Evolutionary conservation across 768 basidiomycete species (phyloP).

Genomic region (Crepidotus variabilis): DNA sequence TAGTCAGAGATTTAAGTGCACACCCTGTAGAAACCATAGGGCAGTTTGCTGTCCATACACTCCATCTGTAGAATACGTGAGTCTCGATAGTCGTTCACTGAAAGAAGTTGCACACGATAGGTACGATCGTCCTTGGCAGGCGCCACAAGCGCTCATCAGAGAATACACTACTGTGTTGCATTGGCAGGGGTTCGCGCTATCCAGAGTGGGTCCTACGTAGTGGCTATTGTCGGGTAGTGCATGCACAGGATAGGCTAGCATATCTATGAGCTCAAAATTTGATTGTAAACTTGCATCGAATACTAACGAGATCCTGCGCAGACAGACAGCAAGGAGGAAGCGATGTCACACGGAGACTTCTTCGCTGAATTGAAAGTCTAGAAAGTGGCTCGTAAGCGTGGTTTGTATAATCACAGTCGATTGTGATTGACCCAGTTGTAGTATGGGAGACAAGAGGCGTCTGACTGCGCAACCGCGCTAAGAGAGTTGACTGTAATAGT

Average conservation of each 20-base stretch:
- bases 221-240: conserved; percentile 25
- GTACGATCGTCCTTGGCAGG: conserved; percentile 46
- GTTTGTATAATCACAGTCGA: neutral
- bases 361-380: conserved; percentile 42
- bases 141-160: conserved; percentile 52
- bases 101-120: conserved; percentile 16
- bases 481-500: conserved; percentile 17
- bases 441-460: conserved; percentile 36
- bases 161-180: conserved; percentile 58
- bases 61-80: conserved; percentile 39
- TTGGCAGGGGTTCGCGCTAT: conserved; percentile 38
- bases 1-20: conserved; percentile 6
- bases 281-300: neutral
- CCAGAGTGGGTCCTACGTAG: conserved; percentile 38
- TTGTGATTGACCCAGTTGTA: conserved; percentile 34
- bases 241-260: conserved; percentile 28
- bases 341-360: conserved; percentile 44
- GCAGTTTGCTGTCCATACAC: conserved; percentile 46
- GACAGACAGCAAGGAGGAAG: conserved; percentile 37
- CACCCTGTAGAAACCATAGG: conserved; percentile 28
- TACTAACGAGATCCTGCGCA: conserved; percentile 40
- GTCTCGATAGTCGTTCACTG: neutral
- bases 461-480: conserved; percentile 28
- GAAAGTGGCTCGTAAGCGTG: neutral
- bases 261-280: neutral